Conservation (phyloP, 2,329 filamentous ascomycete species). For the Diaporthe sp. region DNA sequence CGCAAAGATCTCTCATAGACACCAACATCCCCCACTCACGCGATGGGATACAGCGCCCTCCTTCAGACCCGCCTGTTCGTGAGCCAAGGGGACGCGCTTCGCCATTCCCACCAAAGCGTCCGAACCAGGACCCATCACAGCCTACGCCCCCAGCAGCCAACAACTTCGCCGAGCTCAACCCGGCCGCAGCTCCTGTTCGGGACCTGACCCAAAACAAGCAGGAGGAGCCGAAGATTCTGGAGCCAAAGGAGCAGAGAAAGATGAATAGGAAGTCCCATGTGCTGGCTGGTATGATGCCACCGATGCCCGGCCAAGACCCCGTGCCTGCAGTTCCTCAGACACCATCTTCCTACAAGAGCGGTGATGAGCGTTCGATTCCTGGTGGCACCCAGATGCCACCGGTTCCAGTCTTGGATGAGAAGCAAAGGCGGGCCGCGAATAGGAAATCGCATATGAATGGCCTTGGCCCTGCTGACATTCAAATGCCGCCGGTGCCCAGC, state of each 20-base stretch:
- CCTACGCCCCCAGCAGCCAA: conserved; percentile 5
- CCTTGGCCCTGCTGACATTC: neutral
- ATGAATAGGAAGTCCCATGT: conserved; percentile 30
- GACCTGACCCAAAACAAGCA: neutral
- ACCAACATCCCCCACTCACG: neutral
- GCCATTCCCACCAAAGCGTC: neutral
- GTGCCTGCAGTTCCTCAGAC: conserved; percentile 6
- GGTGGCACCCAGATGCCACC: neutral
- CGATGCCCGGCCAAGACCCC: neutral
- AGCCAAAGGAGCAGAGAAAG: neutral
- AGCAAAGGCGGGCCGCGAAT: conserved; percentile 22
- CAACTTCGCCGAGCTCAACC: neutral
- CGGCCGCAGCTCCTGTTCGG: neutral
- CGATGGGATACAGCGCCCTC: neutral
- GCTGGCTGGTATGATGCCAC: neutral
- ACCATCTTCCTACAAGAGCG: neutral
- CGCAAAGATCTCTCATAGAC: neutral
- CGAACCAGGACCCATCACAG: neutral
- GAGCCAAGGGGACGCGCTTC: neutral
- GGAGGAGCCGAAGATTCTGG: conserved; percentile 1
- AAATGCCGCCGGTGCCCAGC: conserved; percentile 21
- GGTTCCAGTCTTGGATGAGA: neutral
- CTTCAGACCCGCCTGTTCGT: neutral
- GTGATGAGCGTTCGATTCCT: neutral
- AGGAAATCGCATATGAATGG: conserved; percentile 26